A percentile compares a stretch with the other conserved stretches of the same genome.
Conservation (phyloP, 169 alveolate species). For the Plasmodium billcollinsi region DNA sequence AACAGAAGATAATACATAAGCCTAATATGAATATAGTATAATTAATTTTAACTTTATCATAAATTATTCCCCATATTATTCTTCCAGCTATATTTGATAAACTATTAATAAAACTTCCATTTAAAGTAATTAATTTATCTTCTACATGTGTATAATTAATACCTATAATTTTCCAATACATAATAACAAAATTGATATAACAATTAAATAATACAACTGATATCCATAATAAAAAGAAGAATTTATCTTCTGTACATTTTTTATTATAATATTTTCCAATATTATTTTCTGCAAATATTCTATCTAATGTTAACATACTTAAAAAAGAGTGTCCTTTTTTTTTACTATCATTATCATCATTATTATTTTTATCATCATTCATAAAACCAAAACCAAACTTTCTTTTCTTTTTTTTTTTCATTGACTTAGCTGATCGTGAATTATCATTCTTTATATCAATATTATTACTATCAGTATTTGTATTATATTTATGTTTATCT, state of each 20-base stretch:
- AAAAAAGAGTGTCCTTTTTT: not conserved
- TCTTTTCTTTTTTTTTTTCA: not conserved
- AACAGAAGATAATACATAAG: conserved; percentile 2
- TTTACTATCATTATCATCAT: not conserved
- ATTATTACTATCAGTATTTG: not conserved
- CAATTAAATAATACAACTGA: conserved; percentile 46
- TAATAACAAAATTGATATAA: conserved; percentile 45
- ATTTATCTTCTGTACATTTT: conserved; percentile 55
- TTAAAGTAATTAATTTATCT: conserved; percentile 31
- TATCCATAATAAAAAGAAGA: conserved; percentile 39
- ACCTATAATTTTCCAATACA: conserved; percentile 73
- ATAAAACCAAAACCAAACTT: not conserved
- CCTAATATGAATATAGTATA: conserved; percentile 43
- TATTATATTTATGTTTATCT: not conserved
- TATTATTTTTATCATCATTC: not conserved
- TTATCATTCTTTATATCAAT: not conserved
- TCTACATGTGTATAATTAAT: conserved; percentile 44
- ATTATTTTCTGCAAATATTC: not conserved
- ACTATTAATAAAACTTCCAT: conserved; percentile 59
- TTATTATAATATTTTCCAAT: conserved; percentile 26
- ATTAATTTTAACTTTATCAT: conserved; percentile 16
- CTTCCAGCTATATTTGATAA: conserved; percentile 49
- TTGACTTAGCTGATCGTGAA: not conserved
- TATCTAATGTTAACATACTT: not conserved
- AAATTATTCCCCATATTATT: conserved; percentile 43